A percentile compares a stretch with the other conserved stretches of the same genome.
phyloP scores from a whole-genome alignment of 192 early-diverging fungal genomes.

The Podila clonocystis region DNA sequence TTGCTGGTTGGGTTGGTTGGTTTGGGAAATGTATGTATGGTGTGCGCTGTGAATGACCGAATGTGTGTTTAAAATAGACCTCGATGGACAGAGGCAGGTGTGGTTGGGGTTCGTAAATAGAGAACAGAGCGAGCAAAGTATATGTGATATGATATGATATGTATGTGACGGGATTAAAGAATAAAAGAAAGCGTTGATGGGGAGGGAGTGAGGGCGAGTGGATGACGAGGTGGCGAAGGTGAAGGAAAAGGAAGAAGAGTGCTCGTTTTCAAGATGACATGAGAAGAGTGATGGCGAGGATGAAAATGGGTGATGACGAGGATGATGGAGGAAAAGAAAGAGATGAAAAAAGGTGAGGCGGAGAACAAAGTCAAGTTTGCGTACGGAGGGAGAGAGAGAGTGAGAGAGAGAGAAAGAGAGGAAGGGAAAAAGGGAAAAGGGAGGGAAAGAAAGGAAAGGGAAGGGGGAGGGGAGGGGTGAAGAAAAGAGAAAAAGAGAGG shows the following conservation, averaged over 20 bases:
- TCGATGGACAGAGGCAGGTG: neutral
- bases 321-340: neutral
- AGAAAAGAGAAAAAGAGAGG: neutral
- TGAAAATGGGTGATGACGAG: neutral
- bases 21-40: too few species aligned
- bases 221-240: constrained; percentile 1
- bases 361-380: neutral
- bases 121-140: neutral
- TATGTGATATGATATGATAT: neutral
- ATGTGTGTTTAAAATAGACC: constrained; percentile 13
- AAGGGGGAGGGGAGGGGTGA: neutral
- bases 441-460: neutral
- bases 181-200: neutral
- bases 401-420: constrained; percentile 1
- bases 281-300: neutral
- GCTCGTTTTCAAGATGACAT: neutral
- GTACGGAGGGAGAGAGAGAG: constrained; percentile 2
- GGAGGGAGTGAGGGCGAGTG: neutral
- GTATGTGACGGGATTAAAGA: neutral
- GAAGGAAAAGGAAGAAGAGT: neutral
- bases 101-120: constrained; percentile 12
- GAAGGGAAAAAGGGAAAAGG: neutral
- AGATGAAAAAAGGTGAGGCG: neutral
- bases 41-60: neutral
- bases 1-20: neutral